Evolutionary conservation across 2,329 filamentous ascomycete genomes (phyloP), one percentile per base, ranked within the genome.

Genomic region (Thielaviopsis ethacetica): DNA sequence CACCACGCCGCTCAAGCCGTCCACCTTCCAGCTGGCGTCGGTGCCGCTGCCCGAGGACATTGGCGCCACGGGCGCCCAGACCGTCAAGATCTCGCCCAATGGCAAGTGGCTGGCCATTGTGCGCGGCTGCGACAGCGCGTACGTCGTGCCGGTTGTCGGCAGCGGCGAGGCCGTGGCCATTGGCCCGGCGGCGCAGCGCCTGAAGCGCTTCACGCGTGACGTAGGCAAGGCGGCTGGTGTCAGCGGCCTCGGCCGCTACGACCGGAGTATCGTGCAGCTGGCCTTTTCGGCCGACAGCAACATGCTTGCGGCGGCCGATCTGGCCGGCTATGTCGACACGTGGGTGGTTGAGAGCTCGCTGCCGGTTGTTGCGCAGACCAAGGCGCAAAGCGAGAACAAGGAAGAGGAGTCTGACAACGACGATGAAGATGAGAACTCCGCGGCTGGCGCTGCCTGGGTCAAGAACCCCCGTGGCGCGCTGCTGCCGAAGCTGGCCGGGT

Each of bases 271-370:
- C 63, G 83, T 80, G 41, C 85, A 88, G 58, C 70, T 85, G 26
- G 77, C 84, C 1, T 96, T 97, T 69, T 91, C 90, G 10, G 75
- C 83, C 5, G 86, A 95, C 68, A 88, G 87, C 67, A 82, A 79
- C 63, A 80, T 95, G 62, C 73, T 97, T 53, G 90, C 86, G 9
- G 81, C 84, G 30, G 84, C 85, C 54, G 91, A 96, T 68, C 71
- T 96, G 57, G 84, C 86, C 51, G 93, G 93, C 51, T 89, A 84
- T 69, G 76, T 97, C 34, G 91, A 97, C 67, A 89, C 85, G 19
- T 98, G 91, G 87, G 73, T 89, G 1, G 71, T 95, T 58, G 77
- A 81, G 66, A 71, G 72, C 59, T 69, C 71, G 44, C 68, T 66
- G 27, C 68, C 68, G 9, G 63, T 62, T 2, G 65, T 69, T 26